phyloP scores from a whole-genome alignment of 2,329 filamentous ascomycete species.

The Periconia sp. region DNA sequence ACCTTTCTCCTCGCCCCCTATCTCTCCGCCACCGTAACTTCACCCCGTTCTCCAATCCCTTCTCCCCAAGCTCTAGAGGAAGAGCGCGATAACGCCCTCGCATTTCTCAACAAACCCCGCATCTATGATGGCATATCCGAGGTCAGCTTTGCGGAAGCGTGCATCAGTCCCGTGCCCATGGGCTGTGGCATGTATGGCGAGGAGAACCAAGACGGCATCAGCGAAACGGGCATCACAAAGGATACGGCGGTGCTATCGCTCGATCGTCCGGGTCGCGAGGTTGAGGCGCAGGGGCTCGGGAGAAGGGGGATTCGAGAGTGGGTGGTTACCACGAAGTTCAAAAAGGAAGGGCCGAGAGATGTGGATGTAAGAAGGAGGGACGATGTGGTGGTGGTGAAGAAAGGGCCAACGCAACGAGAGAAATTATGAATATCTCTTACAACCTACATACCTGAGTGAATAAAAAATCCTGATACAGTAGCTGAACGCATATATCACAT shows the following conservation, averaged over 20 bases:
- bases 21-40: slow-evolving; percentile 44
- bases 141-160: slow-evolving; percentile 48
- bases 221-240: slow-evolving; percentile 42
- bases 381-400: slow-evolving; percentile 46
- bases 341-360: slow-evolving; percentile 58
- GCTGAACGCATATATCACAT: too few species aligned
- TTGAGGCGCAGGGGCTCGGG: slow-evolving; percentile 51
- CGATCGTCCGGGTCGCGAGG: slow-evolving; percentile 58
- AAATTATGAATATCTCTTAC: too few species aligned
- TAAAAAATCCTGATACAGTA: too few species aligned
- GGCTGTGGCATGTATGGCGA: slow-evolving; percentile 42
- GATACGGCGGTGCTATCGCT: slow-evolving; percentile 56
- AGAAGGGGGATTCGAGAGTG: slow-evolving; percentile 56
- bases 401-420: not conserved
- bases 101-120: slow-evolving; percentile 58
- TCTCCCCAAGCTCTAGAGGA: slow-evolving; percentile 43
- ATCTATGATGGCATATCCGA: slow-evolving; percentile 28
- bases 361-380: slow-evolving; percentile 53
- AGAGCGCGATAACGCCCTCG: slow-evolving; percentile 37
- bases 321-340: slow-evolving; percentile 60
- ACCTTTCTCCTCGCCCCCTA: slow-evolving; percentile 61
- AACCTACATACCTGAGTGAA: too few species aligned
- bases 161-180: slow-evolving; percentile 44
- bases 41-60: slow-evolving; percentile 23
- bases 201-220: slow-evolving; percentile 29